A percentile compares a stretch with the other conserved stretches of the same genome.
phyloP scores from a whole-genome alignment of 768 basidiomycete genomes.

The Collybia mongolica region DNA sequence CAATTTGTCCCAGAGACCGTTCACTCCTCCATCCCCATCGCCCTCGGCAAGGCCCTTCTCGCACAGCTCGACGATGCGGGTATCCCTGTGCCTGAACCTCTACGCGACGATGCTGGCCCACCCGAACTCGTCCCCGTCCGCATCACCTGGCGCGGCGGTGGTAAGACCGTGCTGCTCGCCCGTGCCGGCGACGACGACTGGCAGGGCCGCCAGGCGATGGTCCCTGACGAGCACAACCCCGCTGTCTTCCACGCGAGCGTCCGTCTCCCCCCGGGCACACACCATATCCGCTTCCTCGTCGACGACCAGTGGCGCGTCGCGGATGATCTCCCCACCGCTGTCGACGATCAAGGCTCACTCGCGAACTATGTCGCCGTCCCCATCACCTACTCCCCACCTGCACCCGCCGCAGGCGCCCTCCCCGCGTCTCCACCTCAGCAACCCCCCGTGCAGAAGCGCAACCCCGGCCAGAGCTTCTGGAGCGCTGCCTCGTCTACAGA shows the following conservation, averaged over 20 bases:
- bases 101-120: conserved; percentile 11
- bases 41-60: conserved; percentile 34
- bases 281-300: conserved; percentile 93
- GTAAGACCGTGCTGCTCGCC: conserved; percentile 62
- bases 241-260: conserved; percentile 36
- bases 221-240: conserved; percentile 50
- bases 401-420: conserved; percentile 17
- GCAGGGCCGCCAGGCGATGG: conserved; percentile 69
- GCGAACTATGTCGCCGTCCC: conserved; percentile 90
- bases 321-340: conserved; percentile 76
- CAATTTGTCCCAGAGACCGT: conserved; percentile 59
- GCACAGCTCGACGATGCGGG: conserved; percentile 16
- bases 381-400: conserved; percentile 24
- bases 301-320: conserved; percentile 85
- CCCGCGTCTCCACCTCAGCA: conserved; percentile 30
- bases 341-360: conserved; percentile 91
- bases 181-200: conserved; percentile 75
- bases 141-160: conserved; percentile 68
- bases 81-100: conserved; percentile 9
- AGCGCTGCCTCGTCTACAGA: conserved; percentile 33
- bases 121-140: conserved; percentile 40
- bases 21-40: conserved; percentile 60
- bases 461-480: conserved; percentile 41
- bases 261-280: conserved; percentile 79
- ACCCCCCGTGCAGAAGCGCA: conserved; percentile 17